Conservation (phyloP, 768 basidiomycete genomes). For the Pulveroboletus sp. region DNA sequence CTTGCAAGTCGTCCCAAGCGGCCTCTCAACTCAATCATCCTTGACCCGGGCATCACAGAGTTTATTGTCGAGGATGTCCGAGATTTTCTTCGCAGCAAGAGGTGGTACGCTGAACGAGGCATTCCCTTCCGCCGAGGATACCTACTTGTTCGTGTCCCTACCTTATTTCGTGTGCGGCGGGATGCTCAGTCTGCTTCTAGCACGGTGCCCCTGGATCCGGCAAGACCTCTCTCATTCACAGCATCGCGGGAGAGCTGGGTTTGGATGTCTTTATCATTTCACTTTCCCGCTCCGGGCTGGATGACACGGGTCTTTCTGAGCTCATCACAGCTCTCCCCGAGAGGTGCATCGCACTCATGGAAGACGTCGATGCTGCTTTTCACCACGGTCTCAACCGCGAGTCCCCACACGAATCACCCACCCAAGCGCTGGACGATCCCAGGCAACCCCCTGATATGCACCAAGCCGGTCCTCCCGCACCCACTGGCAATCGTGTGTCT, state of each 20-base stretch:
- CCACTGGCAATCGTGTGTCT: constrained; percentile 40
- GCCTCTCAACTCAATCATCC: constrained; percentile 58
- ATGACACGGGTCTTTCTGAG: constrained; percentile 54
- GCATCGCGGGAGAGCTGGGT: constrained; percentile 71
- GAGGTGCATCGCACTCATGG: constrained; percentile 72
- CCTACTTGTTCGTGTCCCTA: constrained; percentile 42
- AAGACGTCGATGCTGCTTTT: constrained; percentile 82
- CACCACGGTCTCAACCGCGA: constrained; percentile 38
- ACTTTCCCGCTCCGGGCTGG: constrained; percentile 56
- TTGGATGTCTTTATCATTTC: constrained; percentile 72
- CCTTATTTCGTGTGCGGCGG: neutral
- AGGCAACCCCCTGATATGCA: constrained; percentile 16
- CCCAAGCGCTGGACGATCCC: neutral
- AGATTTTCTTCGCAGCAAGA: constrained; percentile 64
- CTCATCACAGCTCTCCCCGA: constrained; percentile 63
- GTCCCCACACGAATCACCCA: neutral
- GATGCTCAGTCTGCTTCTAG: constrained; percentile 23
- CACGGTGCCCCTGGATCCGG: constrained; percentile 75
- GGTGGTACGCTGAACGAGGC: constrained; percentile 72
- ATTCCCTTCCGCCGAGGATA: constrained; percentile 82
- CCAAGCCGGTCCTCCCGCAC: constrained; percentile 3
- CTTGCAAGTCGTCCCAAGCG: constrained; percentile 60
- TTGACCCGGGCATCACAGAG: constrained; percentile 67
- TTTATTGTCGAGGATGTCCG: constrained; percentile 60
- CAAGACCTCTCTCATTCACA: constrained; percentile 74